Base-by-base conservation (phyloP, 148 eudicot species). In the Polygonum aviculare region DNA sequence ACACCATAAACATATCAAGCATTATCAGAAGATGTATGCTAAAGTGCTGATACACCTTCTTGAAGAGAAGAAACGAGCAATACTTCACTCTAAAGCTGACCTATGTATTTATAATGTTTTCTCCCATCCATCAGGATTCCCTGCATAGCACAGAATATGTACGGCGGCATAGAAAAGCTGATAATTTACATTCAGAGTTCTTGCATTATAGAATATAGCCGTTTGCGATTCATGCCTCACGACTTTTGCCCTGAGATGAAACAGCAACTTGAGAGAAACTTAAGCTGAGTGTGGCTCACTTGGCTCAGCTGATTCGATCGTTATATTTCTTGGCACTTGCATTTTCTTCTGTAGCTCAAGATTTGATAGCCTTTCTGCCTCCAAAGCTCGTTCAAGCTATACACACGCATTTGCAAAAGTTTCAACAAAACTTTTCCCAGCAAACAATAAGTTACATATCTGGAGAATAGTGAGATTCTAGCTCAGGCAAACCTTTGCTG, bases 311-410 rank as follows among this genome's bases (percentile, higher is more conserved):
- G 67, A 69, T 77, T 90, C 90, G 19, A 54, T 77, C n/a, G 78
- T 48, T 80, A 83, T 85, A 72, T 72, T 78, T 78, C 75, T 87
- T 18, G 77, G 77, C 7, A 76, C 79, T 57, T 82, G 41, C 65
- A 88, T 49, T 81, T 88, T 87, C 88, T 84, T 92, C 76, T 95
- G 94, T 72, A 92, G 55, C 75, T 95, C 98, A 44, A 95, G 75
- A 77, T 89, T 92, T 76, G 90, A 89, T 86, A 90, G 82, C 76
- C 89, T 82, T 76, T 90, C 99, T 11, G 77, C 76, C 87, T 91
- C 97, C 84, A 95, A 79, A 48, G 91, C 97, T 26, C 97, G 89
- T 79, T 93, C 99, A 76, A 95, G 97, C 99, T 92, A 35, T 52
- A 77, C 48, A 10, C 54, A n/a, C 31, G 10, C 52, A 44, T 19